Conservation (phyloP, 306 rosid genomes). For the Vachellia pachyceras region DNA sequence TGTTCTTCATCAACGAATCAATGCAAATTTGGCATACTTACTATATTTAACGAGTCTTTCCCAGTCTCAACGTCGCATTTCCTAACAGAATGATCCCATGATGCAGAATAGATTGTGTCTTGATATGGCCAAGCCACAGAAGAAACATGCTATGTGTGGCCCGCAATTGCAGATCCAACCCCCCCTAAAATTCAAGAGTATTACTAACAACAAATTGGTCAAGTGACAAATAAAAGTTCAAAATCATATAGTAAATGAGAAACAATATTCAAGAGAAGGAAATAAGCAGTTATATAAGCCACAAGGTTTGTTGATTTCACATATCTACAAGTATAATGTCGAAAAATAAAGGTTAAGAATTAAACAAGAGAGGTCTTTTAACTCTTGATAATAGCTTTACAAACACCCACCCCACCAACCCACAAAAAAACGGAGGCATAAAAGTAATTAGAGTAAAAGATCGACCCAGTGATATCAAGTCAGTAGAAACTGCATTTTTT, state of each 20-base stretch:
- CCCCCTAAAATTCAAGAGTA: slow-evolving; percentile 64
- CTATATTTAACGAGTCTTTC: no score
- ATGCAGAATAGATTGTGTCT: no score
- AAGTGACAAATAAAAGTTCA: no score
- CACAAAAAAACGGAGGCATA: neutral
- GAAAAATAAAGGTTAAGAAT: neutral
- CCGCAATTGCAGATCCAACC: slow-evolving; percentile 62
- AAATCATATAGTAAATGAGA: no score
- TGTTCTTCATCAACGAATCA: no score
- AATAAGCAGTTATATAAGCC: no score
- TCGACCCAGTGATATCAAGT: neutral
- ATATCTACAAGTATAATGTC: slow-evolving; percentile 5
- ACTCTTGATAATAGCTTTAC: slow-evolving; percentile 16
- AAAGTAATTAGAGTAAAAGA: neutral
- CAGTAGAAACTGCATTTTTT: neutral
- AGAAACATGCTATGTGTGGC: no score
- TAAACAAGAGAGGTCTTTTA: slow-evolving; percentile 10
- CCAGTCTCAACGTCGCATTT: slow-evolving; percentile 87
- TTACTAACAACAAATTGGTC: no score
- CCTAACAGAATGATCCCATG: no score
- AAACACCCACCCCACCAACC: neutral
- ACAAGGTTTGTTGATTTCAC: neutral
- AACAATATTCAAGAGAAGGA: no score
- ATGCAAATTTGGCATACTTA: no score
- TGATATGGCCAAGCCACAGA: no score